phyloP scores from a whole-genome alignment of 2,329 filamentous ascomycete genomes.

The Phoma sp. region DNA sequence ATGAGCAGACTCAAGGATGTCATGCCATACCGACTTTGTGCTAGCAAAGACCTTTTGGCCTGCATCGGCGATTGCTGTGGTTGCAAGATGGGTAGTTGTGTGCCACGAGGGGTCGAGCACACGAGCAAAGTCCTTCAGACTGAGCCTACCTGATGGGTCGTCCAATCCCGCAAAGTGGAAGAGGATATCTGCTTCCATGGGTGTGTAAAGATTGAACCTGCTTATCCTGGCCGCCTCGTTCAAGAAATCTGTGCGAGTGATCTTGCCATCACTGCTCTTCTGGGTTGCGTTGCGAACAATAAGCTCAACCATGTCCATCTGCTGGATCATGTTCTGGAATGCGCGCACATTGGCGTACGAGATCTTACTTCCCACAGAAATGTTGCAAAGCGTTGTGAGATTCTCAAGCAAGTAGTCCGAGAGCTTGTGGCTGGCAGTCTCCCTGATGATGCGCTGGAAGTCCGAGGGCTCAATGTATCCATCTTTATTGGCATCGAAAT shows the following conservation, averaged over 20 bases:
- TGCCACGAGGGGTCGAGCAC: slow-evolving; percentile 95
- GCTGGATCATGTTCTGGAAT: slow-evolving; percentile 96
- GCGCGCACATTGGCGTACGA: slow-evolving; percentile 97
- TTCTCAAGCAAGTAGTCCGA: slow-evolving; percentile 94
- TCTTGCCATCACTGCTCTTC: slow-evolving; percentile 87
- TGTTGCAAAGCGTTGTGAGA: slow-evolving; percentile 91
- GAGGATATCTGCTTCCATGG: slow-evolving; percentile 97
- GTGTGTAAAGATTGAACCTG: slow-evolving; percentile 93
- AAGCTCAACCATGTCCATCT: slow-evolving; percentile 96
- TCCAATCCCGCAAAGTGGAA: slow-evolving; percentile 98
- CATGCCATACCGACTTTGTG: slow-evolving; percentile 64
- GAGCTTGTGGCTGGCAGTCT: slow-evolving; percentile 93
- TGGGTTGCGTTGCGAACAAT: slow-evolving; percentile 85
- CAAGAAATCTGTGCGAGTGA: slow-evolving; percentile 90
- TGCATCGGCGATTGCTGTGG: slow-evolving; percentile 53
- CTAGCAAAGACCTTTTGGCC: slow-evolving; percentile 61
- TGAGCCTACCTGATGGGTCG: slow-evolving; percentile 82
- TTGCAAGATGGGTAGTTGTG: slow-evolving; percentile 63
- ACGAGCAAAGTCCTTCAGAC: slow-evolving; percentile 86
- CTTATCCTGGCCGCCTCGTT: slow-evolving; percentile 91
- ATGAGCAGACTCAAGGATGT: slow-evolving; percentile 77
- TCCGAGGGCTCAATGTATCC: slow-evolving; percentile 95
- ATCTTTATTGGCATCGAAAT: slow-evolving; percentile 88
- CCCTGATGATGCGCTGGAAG: slow-evolving; percentile 94
- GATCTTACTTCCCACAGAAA: slow-evolving; percentile 87